Evolutionary conservation across 257 asterid species (phyloP).

Genomic region (Fraxinus cuspidata): DNA sequence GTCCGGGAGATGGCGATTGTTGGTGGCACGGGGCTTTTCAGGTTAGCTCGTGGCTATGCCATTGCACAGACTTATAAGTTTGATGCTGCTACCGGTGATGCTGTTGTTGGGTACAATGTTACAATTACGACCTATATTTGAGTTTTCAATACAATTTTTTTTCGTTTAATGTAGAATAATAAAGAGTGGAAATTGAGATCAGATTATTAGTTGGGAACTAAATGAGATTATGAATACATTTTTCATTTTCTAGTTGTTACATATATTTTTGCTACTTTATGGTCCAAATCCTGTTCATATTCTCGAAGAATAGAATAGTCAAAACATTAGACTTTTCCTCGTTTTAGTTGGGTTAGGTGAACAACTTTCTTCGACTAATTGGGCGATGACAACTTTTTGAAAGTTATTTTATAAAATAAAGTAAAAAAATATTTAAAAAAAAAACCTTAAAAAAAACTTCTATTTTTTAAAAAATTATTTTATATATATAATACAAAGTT

Average conservation of each 20-base stretch:
- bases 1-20: constrained; percentile 81
- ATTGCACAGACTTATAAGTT: constrained; percentile 50
- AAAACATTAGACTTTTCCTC: neutral
- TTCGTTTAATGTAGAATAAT: neutral
- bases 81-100: constrained; percentile 51
- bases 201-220: too few species aligned
- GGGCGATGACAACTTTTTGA: constrained; percentile 18
- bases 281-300: neutral
- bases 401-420: too few species aligned
- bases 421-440: too few species aligned
- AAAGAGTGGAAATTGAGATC: neutral
- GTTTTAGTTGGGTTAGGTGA: constrained; percentile 25
- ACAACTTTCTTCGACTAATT: constrained; percentile 8
- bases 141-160: neutral
- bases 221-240: neutral
- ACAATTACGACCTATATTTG: constrained; percentile 47
- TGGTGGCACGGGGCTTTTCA: constrained; percentile 83
- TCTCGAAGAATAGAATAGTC: neutral
- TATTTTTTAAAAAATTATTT: too few species aligned
- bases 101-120: constrained; percentile 71
- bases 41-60: constrained; percentile 76
- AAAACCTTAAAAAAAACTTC: too few species aligned
- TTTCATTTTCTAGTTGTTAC: neutral
- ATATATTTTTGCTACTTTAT: neutral
- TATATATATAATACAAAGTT: too few species aligned